Evolutionary conservation across 2,329 filamentous ascomycete species (phyloP).

Genomic region (Neopestalotiopsis sp.): DNA sequence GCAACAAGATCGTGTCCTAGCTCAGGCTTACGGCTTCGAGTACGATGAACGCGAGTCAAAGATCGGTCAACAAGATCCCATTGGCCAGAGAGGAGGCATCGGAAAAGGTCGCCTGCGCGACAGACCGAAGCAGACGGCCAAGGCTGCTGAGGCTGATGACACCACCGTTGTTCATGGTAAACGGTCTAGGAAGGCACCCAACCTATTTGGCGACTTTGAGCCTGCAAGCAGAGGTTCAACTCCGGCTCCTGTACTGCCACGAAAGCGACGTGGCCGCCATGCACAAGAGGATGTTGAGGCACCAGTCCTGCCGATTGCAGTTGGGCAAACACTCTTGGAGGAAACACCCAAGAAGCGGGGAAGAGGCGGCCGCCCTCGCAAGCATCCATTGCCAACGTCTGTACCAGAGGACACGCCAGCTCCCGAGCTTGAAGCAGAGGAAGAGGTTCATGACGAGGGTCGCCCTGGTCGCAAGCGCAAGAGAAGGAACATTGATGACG

Average conservation of each 20-base stretch:
- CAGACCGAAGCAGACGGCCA: conserved; percentile 61
- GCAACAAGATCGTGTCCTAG: conserved; percentile 62
- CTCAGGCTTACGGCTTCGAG: conserved; percentile 64
- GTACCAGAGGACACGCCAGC: conserved; percentile 25
- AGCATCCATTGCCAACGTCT: conserved; percentile 30
- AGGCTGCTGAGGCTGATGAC: conserved; percentile 59
- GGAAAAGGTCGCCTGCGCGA: conserved; percentile 61
- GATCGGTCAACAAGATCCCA: conserved; percentile 63
- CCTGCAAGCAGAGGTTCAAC: conserved; percentile 58
- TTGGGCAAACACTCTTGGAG: conserved; percentile 24
- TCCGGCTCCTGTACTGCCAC: conserved; percentile 40
- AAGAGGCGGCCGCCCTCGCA: conserved; percentile 36
- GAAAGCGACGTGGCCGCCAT: conserved; percentile 31
- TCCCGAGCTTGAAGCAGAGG: conserved; percentile 19
- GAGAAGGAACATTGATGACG: conserved; percentile 19
- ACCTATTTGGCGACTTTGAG: conserved; percentile 55
- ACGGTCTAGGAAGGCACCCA: conserved; percentile 57
- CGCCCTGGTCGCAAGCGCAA: conserved; percentile 20
- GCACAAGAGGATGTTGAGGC: conserved; percentile 30
- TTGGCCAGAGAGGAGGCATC: conserved; percentile 59
- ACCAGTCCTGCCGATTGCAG: conserved; percentile 6
- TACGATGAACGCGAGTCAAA: conserved; percentile 63
- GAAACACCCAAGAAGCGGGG: conserved; percentile 35
- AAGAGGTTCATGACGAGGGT: conserved; percentile 16
- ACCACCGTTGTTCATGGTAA: conserved; percentile 54